Conservation (phyloP, 208 protist genomes). For the Leishmania arabica region DNA sequence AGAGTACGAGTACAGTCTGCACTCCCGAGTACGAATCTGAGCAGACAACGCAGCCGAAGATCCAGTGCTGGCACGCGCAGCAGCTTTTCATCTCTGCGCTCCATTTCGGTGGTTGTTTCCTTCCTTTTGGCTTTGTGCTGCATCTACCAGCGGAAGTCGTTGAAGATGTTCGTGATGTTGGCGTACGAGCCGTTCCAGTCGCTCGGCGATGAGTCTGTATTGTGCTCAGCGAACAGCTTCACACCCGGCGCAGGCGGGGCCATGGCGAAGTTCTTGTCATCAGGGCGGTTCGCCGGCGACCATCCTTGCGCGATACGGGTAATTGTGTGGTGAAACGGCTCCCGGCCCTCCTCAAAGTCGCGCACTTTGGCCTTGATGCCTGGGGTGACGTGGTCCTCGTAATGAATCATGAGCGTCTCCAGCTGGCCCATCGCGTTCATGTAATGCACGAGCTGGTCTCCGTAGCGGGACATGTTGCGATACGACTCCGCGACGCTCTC, state of each 20-base stretch:
- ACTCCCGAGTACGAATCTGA: neutral
- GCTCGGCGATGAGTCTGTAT: slow-evolving; percentile 82
- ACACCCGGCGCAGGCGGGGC: slow-evolving; percentile 71
- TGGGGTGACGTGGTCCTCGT: slow-evolving; percentile 72
- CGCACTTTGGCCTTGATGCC: slow-evolving; percentile 73
- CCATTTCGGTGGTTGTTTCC: neutral
- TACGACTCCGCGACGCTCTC: slow-evolving; percentile 81
- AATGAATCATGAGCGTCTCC: slow-evolving; percentile 79
- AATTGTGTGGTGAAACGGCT: slow-evolving; percentile 88
- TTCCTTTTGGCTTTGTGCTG: neutral
- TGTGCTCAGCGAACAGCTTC: slow-evolving; percentile 85
- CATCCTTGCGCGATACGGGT: slow-evolving; percentile 87
- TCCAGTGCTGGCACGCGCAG: too few species aligned
- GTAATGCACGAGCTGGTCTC: slow-evolving; percentile 87
- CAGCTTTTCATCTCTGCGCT: neutral
- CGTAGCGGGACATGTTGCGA: slow-evolving; percentile 87
- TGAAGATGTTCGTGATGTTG: slow-evolving; percentile 86
- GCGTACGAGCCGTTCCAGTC: slow-evolving; percentile 81
- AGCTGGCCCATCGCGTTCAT: slow-evolving; percentile 78
- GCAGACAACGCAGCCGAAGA: neutral
- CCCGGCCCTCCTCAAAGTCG: slow-evolving; percentile 81
- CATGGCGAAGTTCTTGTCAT: slow-evolving; percentile 77
- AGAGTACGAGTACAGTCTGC: neutral
- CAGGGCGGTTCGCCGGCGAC: slow-evolving; percentile 77
- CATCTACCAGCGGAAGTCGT: slow-evolving; percentile 87